Base-by-base conservation (phyloP, 768 basidiomycete genomes). In the Serendipita vermifera region DNA sequence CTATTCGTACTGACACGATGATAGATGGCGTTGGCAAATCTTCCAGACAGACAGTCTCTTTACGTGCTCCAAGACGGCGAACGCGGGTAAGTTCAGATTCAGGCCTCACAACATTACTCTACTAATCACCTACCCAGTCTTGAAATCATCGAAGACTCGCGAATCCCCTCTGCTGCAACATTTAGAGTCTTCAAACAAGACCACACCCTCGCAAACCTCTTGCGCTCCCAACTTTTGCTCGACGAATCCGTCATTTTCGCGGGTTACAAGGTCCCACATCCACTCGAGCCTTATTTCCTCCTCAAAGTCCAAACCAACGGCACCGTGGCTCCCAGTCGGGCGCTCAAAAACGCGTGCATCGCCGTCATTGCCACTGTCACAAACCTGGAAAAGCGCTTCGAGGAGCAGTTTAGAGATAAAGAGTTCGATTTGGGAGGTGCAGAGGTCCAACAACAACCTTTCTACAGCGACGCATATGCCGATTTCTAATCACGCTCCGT, bases 291-390 rank as follows among this genome's bases (percentile, higher is more conserved):
- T 5, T 79, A 92, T 67, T 94, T 98, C 71, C 75, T 88, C 57
- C 80, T 99, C 69, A 97, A 96, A 69, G 80, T 98, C 56, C 96
- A 97, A 71, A 97, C 93, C 1, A 91, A 97, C 68, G 89, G 91
- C 22, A 75, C 80, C 1, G 70, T 82, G 41, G 87, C 92, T 15
- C 91, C 94, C 1, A 78, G 88, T 61, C 79, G 77, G 20, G 81
- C 84, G 17, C 78, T 98, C 24, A 87, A 93, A 64, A 76, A 83
- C 57, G 90, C 92, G 0, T 88, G 87, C 66, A 81, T 76, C 38
- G 80, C 82, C 62, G 78, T 98, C 57, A 88, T 97, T 56, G 78
- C 75, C 0, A 81, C 79, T 5, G 72, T 72, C 11, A 59, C 62
- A n/a, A 59, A 61, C 22, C 60, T 74, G 40, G 67, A 70, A 59